Conservation (phyloP, 2,329 filamentous ascomycete species). For the Oidium heveae region DNA sequence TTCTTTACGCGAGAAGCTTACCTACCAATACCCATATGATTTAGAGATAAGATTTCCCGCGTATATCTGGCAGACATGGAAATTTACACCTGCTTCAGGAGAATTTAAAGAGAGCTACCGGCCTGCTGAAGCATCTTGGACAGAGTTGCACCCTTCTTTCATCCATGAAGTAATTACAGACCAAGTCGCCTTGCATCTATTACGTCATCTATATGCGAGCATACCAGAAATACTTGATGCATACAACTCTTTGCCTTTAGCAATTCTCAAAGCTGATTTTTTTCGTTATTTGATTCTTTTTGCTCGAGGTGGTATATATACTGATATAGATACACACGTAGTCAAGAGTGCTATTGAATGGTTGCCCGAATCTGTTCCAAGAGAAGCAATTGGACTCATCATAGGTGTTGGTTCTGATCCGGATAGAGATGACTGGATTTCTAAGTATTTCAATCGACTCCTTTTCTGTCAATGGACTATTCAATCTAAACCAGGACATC, state of each 20-base stretch:
- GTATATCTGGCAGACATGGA: conserved; percentile 99
- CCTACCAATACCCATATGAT: conserved; percentile 87
- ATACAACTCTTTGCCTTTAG: conserved; percentile 45
- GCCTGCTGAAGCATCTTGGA: conserved; percentile 73
- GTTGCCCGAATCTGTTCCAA: conserved; percentile 57
- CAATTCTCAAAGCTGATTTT: conserved; percentile 54
- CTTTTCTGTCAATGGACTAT: conserved; percentile 99
- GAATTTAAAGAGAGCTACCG: conserved; percentile 54
- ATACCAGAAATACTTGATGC: conserved; percentile 57
- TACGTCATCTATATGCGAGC: conserved; percentile 67
- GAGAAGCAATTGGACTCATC: conserved; percentile 58
- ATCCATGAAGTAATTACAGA: conserved; percentile 97
- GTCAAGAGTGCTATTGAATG: conserved; percentile 66
- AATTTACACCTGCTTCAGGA: conserved; percentile 50
- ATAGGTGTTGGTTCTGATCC: conserved; percentile 93
- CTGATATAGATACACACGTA: conserved; percentile 75
- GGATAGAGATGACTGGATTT: conserved; percentile 69
- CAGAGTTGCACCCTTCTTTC: conserved; percentile 64
- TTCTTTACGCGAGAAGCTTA: conserved; percentile 55
- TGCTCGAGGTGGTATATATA: conserved; percentile 61
- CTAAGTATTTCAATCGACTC: conserved; percentile 90
- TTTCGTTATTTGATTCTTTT: conserved; percentile 47
- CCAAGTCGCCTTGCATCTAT: conserved; percentile 52
- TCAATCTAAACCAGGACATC: conserved; percentile 82
- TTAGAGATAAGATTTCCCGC: conserved; percentile 72